phyloP scores from a whole-genome alignment of 2,329 filamentous ascomycete genomes.

The Cladophialophora yegresii region DNA sequence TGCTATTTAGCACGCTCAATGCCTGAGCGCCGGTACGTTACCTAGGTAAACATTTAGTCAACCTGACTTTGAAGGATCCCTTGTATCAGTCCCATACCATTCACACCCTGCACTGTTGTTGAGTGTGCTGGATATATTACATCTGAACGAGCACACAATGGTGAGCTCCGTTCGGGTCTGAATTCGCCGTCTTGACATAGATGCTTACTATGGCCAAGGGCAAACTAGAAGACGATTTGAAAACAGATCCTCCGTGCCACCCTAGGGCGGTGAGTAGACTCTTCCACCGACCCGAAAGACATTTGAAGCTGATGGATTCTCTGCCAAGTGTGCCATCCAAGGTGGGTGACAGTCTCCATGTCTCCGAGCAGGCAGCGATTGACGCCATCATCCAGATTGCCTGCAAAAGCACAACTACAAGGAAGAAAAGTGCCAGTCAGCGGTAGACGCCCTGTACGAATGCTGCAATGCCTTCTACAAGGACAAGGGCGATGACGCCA shows the following conservation, averaged over 20 bases:
- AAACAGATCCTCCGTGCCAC: slow-evolving; percentile 78
- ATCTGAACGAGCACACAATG: neutral
- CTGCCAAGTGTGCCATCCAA: slow-evolving; percentile 79
- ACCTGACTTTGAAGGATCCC: neutral
- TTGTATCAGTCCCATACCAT: neutral
- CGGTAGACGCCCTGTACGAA: slow-evolving; percentile 85
- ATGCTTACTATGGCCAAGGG: slow-evolving; percentile 18
- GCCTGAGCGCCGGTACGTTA: neutral
- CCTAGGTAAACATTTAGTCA: neutral
- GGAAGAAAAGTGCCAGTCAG: slow-evolving; percentile 75
- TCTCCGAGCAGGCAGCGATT: neutral
- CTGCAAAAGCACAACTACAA: slow-evolving; percentile 81
- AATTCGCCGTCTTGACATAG: neutral
- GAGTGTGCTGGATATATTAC: neutral
- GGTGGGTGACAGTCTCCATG: slow-evolving; percentile 52
- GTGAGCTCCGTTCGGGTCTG: neutral
- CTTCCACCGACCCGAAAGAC: neutral
- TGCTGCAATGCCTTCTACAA: slow-evolving; percentile 91
- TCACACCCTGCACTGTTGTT: neutral
- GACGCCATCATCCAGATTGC: slow-evolving; percentile 62
- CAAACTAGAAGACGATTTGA: slow-evolving; percentile 67
- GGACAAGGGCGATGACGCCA: slow-evolving; percentile 72
- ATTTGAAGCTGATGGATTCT: neutral
- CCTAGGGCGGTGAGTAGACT: slow-evolving; percentile 68
- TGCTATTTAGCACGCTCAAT: neutral